Evolutionary conservation across 495 filamentous ascomycete species (phyloP).

Genomic region (Annulohypoxylon moriforme): DNA sequence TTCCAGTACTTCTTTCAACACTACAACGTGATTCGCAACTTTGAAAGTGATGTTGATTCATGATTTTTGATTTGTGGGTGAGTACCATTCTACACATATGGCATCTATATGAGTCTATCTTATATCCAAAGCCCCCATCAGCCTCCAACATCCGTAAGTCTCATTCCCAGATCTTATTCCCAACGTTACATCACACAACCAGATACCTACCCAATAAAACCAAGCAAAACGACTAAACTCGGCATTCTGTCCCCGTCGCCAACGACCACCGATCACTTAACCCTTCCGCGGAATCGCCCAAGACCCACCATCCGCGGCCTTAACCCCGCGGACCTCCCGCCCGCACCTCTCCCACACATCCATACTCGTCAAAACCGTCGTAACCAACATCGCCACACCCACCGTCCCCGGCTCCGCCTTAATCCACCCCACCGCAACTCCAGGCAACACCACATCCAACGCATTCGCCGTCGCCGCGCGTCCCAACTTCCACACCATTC

Average conservation of each 20-base stretch:
- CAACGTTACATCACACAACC: not conserved
- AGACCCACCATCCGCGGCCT: constrained; percentile 1
- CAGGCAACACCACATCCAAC: constrained; percentile 69
- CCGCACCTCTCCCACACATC: constrained; percentile 69
- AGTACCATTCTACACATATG: not conserved
- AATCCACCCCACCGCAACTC: constrained; percentile 66
- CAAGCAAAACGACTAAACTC: not conserved
- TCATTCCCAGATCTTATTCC: not conserved
- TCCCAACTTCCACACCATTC: constrained; percentile 44
- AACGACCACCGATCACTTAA: not conserved
- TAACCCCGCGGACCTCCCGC: constrained; percentile 41
- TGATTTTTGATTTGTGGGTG: not conserved
- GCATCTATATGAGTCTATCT: not conserved
- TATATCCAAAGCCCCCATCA: constrained; percentile 1
- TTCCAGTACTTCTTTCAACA: not conserved
- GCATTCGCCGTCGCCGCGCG: constrained; percentile 62
- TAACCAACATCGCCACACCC: constrained; percentile 65
- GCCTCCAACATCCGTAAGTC: too few species aligned
- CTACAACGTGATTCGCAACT: not conserved
- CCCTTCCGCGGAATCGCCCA: not conserved
- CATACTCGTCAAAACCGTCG: constrained; percentile 65
- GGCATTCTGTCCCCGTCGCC: not conserved
- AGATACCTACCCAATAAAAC: not conserved
- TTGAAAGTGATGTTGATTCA: not conserved
- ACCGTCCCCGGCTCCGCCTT: constrained; percentile 56